Evolutionary conservation across 352 stramenopile genomes (phyloP), one percentile per base, ranked within the genome.

Genomic region (Phytophthora ramorum): DNA sequence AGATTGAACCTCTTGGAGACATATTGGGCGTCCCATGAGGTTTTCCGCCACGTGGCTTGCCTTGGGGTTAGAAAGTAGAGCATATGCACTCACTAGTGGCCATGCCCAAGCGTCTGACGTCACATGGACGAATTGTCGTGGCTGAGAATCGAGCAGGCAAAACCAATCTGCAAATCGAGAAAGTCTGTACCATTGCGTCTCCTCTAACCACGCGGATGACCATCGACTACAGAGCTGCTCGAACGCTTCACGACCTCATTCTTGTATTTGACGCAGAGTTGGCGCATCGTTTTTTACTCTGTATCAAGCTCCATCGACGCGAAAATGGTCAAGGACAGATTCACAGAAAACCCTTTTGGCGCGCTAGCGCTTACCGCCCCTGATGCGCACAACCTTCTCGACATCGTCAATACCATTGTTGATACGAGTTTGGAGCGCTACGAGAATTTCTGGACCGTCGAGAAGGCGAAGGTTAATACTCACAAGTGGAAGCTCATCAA

Each of bases 401-500:
- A 65, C 7, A 61, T 71, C 12, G 65, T 69, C 38, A 68, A 74
- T 46, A 68, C 46, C 0, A 57, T 75, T 28, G 49, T 74, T 3
- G 46, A 70, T 32, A 34, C 65, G 7, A 57, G 55, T 45, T 48
- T 72, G 5, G 46, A 65, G 45, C 28, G 59, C 1, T 74, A 69
- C 38, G 58, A 71, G 19, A 60, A 69, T 28, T 81, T 81, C 24
- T 61, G 69, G 46, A 53, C 19, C 6, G 60, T 72, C n/a, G 66
- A 71, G 13, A 60, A 76, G 19, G 72, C 71, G 6, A 70, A 75
- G 28, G 56, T 78, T 6, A 55, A 73, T 22, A 60, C 38, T 16
- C 22, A 52, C 16, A 63, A 68, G 49, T 77, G 69, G 69, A 73
- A 77, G 32, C 26, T 63, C 3, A 20, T 77, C 41, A 77, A 73